These are phyloP conservation scores for Penicillium aurantiogriseum DNA, from an alignment of 2,329 filamentous ascomycete genomes.

Conservation along the genomic window DNA sequence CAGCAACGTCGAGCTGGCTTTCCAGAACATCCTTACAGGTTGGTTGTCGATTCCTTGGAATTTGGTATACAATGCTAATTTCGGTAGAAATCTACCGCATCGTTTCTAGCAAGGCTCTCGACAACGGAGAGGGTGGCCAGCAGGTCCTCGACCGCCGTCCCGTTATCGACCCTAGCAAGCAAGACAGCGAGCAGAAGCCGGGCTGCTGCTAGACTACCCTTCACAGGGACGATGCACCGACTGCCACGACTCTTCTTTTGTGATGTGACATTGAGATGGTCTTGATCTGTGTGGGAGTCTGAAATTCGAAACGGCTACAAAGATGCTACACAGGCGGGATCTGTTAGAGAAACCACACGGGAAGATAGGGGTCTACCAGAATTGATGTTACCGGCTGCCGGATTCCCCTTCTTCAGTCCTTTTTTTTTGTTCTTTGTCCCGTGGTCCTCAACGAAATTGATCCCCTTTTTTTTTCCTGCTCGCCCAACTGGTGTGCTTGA, in stretches of 20 bases:
- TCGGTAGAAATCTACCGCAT: slow-evolving; percentile 94
- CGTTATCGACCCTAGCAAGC: slow-evolving; percentile 76
- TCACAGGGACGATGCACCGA: slow-evolving; percentile 28
- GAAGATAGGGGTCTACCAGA: slow-evolving; percentile 22
- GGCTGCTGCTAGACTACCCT: slow-evolving; percentile 42
- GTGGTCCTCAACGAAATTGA: slow-evolving; percentile 27
- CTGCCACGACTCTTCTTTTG: slow-evolving; percentile 40
- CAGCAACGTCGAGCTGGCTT: slow-evolving; percentile 97
- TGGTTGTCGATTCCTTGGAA: slow-evolving; percentile 37
- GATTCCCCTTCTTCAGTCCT: slow-evolving; percentile 19
- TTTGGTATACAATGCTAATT: slow-evolving; percentile 6
- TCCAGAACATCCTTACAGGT: slow-evolving; percentile 99
- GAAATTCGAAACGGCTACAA: slow-evolving; percentile 35
- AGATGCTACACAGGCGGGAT: slow-evolving; percentile 37
- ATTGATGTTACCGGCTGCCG: slow-evolving; percentile 25
- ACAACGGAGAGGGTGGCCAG: slow-evolving; percentile 78
- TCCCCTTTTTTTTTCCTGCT: slow-evolving; percentile 19
- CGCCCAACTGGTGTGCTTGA: slow-evolving; percentile 19
- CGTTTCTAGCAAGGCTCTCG: slow-evolving; percentile 94
- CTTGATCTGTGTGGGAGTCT: slow-evolving; percentile 38
- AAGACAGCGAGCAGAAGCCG: slow-evolving; percentile 72
- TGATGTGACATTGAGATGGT: slow-evolving; percentile 41
- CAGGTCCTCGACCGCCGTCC: slow-evolving; percentile 77
- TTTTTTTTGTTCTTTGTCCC: slow-evolving; percentile 19
- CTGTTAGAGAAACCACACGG: slow-evolving; percentile 30